Percentiles rank a stretch among this genome's conserved stretches.
phyloP scores from a whole-genome alignment of 2,329 filamentous ascomycete species.

The Phyllosticta ampelicida region DNA sequence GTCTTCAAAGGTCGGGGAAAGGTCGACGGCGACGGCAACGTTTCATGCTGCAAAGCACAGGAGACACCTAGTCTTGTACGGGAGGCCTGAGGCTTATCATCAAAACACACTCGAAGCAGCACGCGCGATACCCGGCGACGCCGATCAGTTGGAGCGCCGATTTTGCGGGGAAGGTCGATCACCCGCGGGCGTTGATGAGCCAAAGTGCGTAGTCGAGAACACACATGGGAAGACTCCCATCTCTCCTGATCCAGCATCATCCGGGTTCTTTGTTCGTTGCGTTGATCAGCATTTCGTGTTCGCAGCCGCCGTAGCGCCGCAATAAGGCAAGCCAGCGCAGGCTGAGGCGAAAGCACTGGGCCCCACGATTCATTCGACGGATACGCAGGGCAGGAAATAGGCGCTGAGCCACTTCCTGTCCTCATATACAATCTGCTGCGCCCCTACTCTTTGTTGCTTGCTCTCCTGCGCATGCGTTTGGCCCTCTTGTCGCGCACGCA shows the following conservation, averaged over 20 bases:
- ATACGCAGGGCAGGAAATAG: background rate
- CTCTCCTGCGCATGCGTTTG: background rate
- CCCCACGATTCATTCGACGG: conserved; percentile 6
- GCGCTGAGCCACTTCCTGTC: conserved; percentile 8
- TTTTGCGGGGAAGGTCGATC: conserved; percentile 8
- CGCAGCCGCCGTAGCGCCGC: conserved; percentile 2
- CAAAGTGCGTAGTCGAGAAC: too few species aligned
- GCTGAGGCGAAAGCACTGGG: conserved; percentile 2
- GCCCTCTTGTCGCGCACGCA: background rate
- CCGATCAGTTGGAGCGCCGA: conserved; percentile 1
- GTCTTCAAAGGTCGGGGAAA: background rate
- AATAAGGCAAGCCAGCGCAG: conserved; percentile 8
- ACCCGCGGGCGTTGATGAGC: background rate
- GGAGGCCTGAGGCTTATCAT: background rate
- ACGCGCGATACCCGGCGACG: background rate
- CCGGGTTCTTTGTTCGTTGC: background rate
- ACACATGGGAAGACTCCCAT: too few species aligned
- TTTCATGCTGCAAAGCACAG: background rate
- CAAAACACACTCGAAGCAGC: background rate
- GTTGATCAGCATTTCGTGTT: background rate
- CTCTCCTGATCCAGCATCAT: background rate
- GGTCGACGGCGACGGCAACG: background rate
- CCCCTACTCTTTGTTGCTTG: background rate
- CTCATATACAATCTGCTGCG: background rate
- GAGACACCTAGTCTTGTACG: background rate